A percentile compares a stretch with the other conserved stretches of the same genome.
Conservation (phyloP, 2,329 filamentous ascomycete genomes). For the Colletotrichum sp. region DNA sequence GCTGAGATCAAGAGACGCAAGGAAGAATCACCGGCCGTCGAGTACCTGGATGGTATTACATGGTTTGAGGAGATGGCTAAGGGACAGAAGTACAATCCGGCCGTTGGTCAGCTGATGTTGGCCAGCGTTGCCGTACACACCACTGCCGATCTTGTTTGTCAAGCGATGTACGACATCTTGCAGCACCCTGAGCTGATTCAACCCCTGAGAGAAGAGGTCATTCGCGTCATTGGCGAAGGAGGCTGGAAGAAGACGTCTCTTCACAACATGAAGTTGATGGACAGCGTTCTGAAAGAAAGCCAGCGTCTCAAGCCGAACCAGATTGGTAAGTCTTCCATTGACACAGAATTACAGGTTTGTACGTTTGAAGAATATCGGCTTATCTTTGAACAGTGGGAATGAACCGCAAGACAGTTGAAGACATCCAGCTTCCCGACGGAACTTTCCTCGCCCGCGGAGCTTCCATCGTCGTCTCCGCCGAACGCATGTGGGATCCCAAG, state of each 20-base stretch:
- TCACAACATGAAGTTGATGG: not conserved
- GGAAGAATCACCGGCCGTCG: not conserved
- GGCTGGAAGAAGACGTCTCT: not conserved
- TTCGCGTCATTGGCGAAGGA: not conserved
- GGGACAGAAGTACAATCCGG: not conserved
- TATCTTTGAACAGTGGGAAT: not conserved
- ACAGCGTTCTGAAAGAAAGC: not conserved
- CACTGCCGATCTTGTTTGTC: not conserved
- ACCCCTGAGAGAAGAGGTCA: not conserved
- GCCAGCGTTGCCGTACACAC: not conserved
- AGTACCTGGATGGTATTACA: not conserved
- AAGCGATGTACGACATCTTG: not conserved
- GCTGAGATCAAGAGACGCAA: not conserved
- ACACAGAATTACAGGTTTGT: too few relatives aligned
- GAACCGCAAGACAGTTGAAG: not conserved
- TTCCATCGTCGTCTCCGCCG: not conserved
- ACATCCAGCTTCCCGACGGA: not conserved
- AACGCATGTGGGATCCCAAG: not conserved
- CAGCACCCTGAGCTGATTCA: not conserved
- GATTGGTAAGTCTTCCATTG: not conserved
- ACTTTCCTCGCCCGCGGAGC: not conserved
- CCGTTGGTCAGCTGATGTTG: not conserved
- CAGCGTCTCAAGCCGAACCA: not conserved
- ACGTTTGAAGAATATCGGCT: too few relatives aligned
- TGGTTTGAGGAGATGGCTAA: not conserved